Evolutionary conservation across 2,329 filamentous ascomycete species (phyloP), one percentile per base, ranked within the genome.

Genomic region (Pyrenochaeta sp.): DNA sequence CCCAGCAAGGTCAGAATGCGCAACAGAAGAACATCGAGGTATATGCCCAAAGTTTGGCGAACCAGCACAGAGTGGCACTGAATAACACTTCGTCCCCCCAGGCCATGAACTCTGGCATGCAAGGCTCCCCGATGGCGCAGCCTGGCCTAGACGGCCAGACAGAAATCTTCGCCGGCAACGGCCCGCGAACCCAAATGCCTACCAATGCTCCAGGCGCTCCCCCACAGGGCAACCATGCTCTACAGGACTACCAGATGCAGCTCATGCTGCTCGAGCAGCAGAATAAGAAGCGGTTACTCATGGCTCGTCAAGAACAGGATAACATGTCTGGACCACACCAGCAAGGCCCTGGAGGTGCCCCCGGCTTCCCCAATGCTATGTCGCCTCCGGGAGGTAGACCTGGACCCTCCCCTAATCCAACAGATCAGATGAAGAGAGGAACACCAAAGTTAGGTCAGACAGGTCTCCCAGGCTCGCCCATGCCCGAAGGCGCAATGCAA

Each of bases 231-330:
- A 93, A 90, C 67, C 88, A 92, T 68, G 89, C 89, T 15, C 78
- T 93, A 31, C 88, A 92, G 71, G 89, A 94, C 69, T 93, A 93
- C 62, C 89, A 93, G 74, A 92, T 92, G 88, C 89, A 93, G 69
- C 74, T 93, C 66, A 93, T 92, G 89, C 74, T 92, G 35, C 80
- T 93, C 11, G 89, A 93, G 72, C 89, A 92, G 72, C 88, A 93
- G 72, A 93, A 93, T 61, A 93, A 92, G 78, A 92, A 91, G 72
- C 80, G 89, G 13, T 78, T 93, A 35, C 85, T 91, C 78, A 90
- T 91, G 88, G 89, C 89, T 24, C 84, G 89, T 13, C 87, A 85
- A 72, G 84, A 91, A 67, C 88, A 93, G 69, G 89, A 92, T 52
- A 83, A 75, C 63, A 80, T 85, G 69, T 69, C 75, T 46, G 79